Base-by-base conservation (phyloP, 2,329 filamentous ascomycete genomes). In the Zymoseptoria passerinii region DNA sequence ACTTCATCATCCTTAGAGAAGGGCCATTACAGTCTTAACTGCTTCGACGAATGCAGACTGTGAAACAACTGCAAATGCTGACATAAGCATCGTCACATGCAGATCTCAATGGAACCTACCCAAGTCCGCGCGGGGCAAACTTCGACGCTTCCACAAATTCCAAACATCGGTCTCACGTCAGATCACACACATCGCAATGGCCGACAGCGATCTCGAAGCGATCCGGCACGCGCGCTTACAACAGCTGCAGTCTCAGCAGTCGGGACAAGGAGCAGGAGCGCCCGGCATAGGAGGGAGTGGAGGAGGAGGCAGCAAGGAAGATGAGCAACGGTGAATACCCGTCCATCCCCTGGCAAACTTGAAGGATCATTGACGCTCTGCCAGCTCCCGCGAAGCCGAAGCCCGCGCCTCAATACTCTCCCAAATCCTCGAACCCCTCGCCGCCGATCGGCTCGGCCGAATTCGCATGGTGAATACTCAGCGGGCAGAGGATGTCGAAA, bases 401-500 rank as follows among this genome's bases (percentile, higher is more conserved):
- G 86, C 87, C 48, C 88, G 90, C 60, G 79, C 85, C 68, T 81
- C 83, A 60, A 88, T 96, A 67, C 86, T 99, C 62, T 83, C 83
- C 67, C 94, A 97, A 76, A 97, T 99, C 78, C 89, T 99, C 62
- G 87, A 92, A 69, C 94, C 94, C 65, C 90, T 92, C 71, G 94
- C 94, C 18, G 89, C 90, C 61, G 94, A 99, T 77, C 89, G 94
- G 13, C 83, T 99, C 1, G 90, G 90, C 58, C 90, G 94, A 65
- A 97, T 99, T 77, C 88, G 92, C 35, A 85, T 99, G 61, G 94
- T 99, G 71, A 97, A 97, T 77, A 90, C 92, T 73, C 86, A 87
- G 67, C 89, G 94, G 69, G 94, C 94, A 40, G 83, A 82, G 61
- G 91, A 96, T 70, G 84, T 99, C 58, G 94, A 99, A 79, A 92